These are phyloP conservation scores for Cytospora leucostoma DNA, from an alignment of 2,329 filamentous ascomycete species.

Conservation along the genomic window DNA sequence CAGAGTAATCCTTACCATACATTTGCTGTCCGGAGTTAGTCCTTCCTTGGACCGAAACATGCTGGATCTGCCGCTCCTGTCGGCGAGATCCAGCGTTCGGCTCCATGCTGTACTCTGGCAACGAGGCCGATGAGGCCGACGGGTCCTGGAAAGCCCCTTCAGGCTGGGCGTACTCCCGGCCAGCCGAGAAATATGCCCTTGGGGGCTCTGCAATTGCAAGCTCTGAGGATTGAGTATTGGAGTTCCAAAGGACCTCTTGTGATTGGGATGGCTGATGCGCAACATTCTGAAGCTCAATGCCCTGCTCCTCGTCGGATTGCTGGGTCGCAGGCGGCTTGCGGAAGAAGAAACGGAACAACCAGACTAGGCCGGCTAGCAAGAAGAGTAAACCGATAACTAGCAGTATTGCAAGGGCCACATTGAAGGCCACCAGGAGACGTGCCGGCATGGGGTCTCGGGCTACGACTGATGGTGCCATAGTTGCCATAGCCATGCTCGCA, in stretches of 20 bases:
- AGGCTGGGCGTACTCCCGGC: too few relatives aligned
- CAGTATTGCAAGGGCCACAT: neutral
- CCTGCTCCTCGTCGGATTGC: neutral
- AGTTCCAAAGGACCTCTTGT: too few relatives aligned
- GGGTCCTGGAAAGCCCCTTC: too few relatives aligned
- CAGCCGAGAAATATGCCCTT: neutral
- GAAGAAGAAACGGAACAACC: neutral
- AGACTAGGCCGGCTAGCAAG: neutral
- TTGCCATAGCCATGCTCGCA: too few relatives aligned
- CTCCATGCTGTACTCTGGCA: too few relatives aligned
- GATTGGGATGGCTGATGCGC: neutral
- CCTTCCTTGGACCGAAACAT: too few relatives aligned
- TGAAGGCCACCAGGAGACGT: neutral
- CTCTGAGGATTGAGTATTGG: neutral
- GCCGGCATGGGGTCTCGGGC: too few relatives aligned
- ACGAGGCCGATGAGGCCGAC: too few relatives aligned
- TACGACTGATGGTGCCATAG: too few relatives aligned
- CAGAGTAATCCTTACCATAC: neutral
- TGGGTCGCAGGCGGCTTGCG: neutral
- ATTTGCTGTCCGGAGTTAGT: neutral
- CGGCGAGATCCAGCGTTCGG: too few relatives aligned
- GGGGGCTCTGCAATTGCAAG: neutral
- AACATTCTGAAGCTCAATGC: neutral
- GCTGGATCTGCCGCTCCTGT: too few relatives aligned
- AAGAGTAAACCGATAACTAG: neutral